Conservation (phyloP, 805 yeast species). For the Candida koratica region DNA sequence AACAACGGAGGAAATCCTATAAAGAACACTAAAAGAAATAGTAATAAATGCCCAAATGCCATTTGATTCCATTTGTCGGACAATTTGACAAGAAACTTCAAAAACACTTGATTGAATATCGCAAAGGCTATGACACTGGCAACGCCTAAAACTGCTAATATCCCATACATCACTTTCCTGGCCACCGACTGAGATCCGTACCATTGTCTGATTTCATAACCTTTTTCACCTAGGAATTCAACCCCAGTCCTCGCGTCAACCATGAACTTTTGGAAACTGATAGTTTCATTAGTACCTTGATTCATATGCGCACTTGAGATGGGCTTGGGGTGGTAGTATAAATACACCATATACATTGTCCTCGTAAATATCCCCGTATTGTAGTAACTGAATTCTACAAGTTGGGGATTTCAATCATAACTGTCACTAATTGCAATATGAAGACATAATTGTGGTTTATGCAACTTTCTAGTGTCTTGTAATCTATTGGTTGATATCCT, state of each 20-base stretch:
- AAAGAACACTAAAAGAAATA: slow-evolving; percentile 51
- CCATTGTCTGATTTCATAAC: slow-evolving; percentile 14
- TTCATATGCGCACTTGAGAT: slow-evolving; percentile 4
- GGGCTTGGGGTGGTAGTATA: too few relatives aligned
- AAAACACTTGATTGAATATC: slow-evolving; percentile 33
- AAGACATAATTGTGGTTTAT: too few relatives aligned
- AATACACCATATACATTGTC: too few relatives aligned
- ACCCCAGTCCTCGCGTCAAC: neutral
- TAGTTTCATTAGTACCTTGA: slow-evolving; percentile 1
- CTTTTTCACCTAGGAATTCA: slow-evolving; percentile 3
- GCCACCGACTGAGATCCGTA: slow-evolving; percentile 16
- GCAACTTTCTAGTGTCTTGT: too few relatives aligned
- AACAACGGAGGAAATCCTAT: slow-evolving; percentile 89
- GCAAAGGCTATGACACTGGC: slow-evolving; percentile 14
- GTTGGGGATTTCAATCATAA: too few relatives aligned
- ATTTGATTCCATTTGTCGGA: slow-evolving; percentile 45
- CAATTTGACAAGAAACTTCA: slow-evolving; percentile 34
- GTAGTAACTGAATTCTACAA: too few relatives aligned
- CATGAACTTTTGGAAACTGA: neutral
- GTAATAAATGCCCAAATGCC: slow-evolving; percentile 38
- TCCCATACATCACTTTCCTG: slow-evolving; percentile 15
- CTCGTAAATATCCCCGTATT: too few relatives aligned
- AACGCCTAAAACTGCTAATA: slow-evolving; percentile 19
- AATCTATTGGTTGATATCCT: too few relatives aligned
- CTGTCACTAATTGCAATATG: too few relatives aligned